phyloP scores from a whole-genome alignment of 805 yeast species.

The Sungouiella thailandica region DNA sequence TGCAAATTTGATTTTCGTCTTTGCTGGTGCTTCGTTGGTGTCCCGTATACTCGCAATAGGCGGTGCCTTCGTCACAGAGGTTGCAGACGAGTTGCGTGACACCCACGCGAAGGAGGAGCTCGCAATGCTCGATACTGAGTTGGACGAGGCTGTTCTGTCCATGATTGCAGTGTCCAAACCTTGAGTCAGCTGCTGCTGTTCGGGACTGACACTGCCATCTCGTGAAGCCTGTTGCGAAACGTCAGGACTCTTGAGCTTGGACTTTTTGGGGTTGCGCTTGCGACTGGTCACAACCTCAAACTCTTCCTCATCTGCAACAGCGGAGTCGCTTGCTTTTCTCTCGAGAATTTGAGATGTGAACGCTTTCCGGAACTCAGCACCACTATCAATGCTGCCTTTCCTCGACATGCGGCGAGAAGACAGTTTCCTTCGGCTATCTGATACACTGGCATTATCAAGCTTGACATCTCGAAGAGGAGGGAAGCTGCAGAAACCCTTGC shows the following conservation, averaged over 20 bases:
- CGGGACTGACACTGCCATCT: constrained; percentile 1
- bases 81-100: constrained; percentile 4
- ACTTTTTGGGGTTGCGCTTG: constrained; percentile 13
- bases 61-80: constrained; percentile 1
- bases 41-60: not conserved
- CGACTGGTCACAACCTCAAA: constrained; percentile 25
- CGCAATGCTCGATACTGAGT: not conserved
- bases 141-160: not conserved
- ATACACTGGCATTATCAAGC: constrained; percentile 12
- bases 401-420: constrained; percentile 22
- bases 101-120: constrained; percentile 3
- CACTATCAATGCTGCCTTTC: constrained; percentile 13
- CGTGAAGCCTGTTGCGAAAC: not conserved
- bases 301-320: constrained; percentile 18
- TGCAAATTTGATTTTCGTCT: constrained; percentile 27
- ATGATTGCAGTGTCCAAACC: not conserved
- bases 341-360: not conserved
- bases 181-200: not conserved
- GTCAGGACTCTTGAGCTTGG: not conserved
- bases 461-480: constrained; percentile 33
- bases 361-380: constrained; percentile 20
- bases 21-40: not conserved
- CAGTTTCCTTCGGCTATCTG: constrained; percentile 19
- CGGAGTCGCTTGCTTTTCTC: constrained; percentile 11
- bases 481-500: constrained; percentile 28